Percentiles rank a stretch among this genome's conserved stretches.
Evolutionary conservation across 2,329 filamentous ascomycete genomes (phyloP).

Genomic region (Boeremia lycopersici): DNA sequence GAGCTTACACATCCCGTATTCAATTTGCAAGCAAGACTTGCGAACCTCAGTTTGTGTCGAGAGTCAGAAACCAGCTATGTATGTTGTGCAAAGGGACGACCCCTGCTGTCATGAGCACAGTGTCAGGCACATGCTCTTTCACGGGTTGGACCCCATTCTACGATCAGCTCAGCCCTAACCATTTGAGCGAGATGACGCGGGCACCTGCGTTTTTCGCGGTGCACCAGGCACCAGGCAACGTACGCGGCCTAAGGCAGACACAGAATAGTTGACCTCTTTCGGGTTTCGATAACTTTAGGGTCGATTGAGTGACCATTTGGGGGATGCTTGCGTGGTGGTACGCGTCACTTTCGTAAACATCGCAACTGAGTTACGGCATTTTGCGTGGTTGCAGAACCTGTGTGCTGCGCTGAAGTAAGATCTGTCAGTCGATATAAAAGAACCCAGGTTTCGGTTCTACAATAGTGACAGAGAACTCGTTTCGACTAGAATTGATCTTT

Average conservation of each 20-base stretch:
- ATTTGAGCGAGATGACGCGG: background rate
- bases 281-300: background rate
- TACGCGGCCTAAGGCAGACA: conserved; percentile 1
- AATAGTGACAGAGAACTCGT: no score
- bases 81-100: background rate
- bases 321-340: background rate
- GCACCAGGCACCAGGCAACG: background rate
- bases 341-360: background rate
- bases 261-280: background rate
- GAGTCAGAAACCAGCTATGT: background rate
- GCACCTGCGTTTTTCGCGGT: background rate
- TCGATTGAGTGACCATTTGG: background rate
- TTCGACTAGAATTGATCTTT: no score
- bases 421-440: no score
- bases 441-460: no score
- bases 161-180: no score
- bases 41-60: background rate
- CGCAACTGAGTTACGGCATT: background rate
- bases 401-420: background rate
- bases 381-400: background rate
- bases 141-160: no score
- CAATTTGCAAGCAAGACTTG: background rate
- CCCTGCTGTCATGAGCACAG: background rate
- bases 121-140: background rate
- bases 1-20: background rate